Conservation (phyloP, 2,329 filamentous ascomycete species). For the Ploettnerulaceae sp. region DNA sequence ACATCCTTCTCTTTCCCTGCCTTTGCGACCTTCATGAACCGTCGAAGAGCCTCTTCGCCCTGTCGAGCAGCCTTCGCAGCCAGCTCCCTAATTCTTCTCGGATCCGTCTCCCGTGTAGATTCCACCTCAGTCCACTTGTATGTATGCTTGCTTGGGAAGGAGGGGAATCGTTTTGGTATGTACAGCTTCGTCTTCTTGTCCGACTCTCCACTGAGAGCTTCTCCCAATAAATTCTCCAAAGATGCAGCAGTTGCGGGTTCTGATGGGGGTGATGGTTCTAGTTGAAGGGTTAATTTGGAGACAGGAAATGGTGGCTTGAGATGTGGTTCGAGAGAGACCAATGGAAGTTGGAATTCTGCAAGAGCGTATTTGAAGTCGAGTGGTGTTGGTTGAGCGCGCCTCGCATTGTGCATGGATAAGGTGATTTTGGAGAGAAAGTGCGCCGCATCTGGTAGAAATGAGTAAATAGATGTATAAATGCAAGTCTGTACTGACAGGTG, state of each 20-base stretch:
- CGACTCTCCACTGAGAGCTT: conserved; percentile 52
- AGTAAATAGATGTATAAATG: conserved; percentile 4
- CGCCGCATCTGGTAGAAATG: conserved; percentile 27
- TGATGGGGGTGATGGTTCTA: conserved; percentile 36
- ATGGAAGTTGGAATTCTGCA: conserved; percentile 46
- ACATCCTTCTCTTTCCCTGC: conserved; percentile 61
- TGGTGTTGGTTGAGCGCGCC: conserved; percentile 48
- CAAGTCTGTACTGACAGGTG: conserved; percentile 44
- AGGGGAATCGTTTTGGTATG: conserved; percentile 55
- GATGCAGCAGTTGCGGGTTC: conserved; percentile 36
- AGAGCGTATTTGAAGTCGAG: conserved; percentile 53
- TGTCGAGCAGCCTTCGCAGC: conserved; percentile 56
- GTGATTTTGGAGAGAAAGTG: conserved; percentile 32
- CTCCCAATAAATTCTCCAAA: conserved; percentile 37
- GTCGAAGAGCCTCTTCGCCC: conserved; percentile 56
- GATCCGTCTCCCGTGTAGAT: conserved; percentile 43
- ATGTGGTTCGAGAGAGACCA: conserved; percentile 51
- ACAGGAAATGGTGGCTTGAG: conserved; percentile 47
- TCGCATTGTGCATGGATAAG: conserved; percentile 32
- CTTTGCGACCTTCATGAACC: conserved; percentile 57
- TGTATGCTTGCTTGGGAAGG: conserved; percentile 60
- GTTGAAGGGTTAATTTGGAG: conserved; percentile 31
- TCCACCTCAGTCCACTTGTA: conserved; percentile 54
- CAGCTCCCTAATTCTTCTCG: conserved; percentile 54
- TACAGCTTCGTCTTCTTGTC: conserved; percentile 53